These are phyloP conservation scores for Chalciporus sphaerocephalus DNA, from an alignment of 768 basidiomycete genomes.

Conservation along the genomic window DNA sequence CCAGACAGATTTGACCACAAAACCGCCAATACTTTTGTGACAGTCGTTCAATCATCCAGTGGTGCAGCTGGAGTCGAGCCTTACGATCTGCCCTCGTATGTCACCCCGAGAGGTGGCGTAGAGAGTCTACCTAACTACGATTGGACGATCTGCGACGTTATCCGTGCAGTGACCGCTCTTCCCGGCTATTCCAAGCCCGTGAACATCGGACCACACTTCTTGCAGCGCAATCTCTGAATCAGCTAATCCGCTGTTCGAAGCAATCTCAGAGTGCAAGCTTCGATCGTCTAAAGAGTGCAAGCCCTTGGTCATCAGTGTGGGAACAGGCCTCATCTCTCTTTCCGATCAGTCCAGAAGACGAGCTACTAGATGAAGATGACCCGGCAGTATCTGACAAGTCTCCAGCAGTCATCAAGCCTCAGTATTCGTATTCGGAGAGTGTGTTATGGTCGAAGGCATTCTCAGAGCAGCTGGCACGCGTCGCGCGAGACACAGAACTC, in stretches of 20 bases:
- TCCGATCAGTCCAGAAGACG: background rate
- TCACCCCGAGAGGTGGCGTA: background rate
- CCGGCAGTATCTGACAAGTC: too few species aligned
- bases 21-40: background rate
- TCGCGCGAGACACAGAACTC: too few species aligned
- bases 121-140: background rate
- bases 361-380: background rate
- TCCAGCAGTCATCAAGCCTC: too few species aligned
- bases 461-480: too few species aligned
- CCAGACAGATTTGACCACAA: too few species aligned
- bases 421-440: too few species aligned
- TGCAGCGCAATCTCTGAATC: background rate
- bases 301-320: background rate
- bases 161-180: too few species aligned
- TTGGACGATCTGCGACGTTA: background rate
- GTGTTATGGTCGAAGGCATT: too few species aligned
- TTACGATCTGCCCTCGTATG: background rate
- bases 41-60: background rate
- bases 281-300: background rate
- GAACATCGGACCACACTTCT: too few species aligned
- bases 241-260: background rate
- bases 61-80: constrained; percentile 1
- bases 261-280: background rate
- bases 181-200: too few species aligned
- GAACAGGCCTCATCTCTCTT: background rate